A percentile compares a stretch with the other conserved stretches of the same genome.
Conservation (phyloP, 2,329 filamentous ascomycete species). For the Coniochaeta prunicola region DNA sequence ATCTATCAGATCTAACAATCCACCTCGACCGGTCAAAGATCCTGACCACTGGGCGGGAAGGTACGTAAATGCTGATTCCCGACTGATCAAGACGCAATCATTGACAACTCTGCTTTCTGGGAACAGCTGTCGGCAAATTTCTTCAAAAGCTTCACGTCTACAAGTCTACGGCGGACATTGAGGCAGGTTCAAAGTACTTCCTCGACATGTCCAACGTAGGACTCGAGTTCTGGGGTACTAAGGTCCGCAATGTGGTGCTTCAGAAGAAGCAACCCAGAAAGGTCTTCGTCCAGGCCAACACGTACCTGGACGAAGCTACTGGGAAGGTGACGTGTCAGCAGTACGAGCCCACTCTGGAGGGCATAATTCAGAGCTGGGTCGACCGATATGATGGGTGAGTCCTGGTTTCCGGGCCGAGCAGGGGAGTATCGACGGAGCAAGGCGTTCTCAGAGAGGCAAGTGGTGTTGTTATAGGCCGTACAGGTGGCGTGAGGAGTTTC, state of each 20-base stretch:
- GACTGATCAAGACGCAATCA: neutral
- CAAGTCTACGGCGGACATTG: slow-evolving; percentile 82
- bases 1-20: slow-evolving; percentile 76
- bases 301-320: slow-evolving; percentile 58
- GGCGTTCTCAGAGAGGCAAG: neutral
- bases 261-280: slow-evolving; percentile 76
- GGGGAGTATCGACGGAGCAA: neutral
- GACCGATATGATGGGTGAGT: slow-evolving; percentile 29
- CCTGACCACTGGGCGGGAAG: slow-evolving; percentile 68
- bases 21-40: slow-evolving; percentile 82
- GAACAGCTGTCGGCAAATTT: slow-evolving; percentile 69
- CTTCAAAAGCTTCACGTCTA: slow-evolving; percentile 89
- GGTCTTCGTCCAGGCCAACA: slow-evolving; percentile 93
- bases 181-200: slow-evolving; percentile 72
- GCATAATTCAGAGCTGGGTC: slow-evolving; percentile 77
- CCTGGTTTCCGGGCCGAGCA: neutral
- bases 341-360: slow-evolving; percentile 74
- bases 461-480: neutral
- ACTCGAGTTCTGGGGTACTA: slow-evolving; percentile 73
- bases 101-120: neutral
- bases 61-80: slow-evolving; percentile 21
- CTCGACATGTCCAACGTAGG: slow-evolving; percentile 77
- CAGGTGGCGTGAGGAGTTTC: neutral
- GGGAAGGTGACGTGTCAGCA: slow-evolving; percentile 73
- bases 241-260: slow-evolving; percentile 69